Base-by-base conservation (phyloP, 1,284 basidiomycete species). In the Rhodotorula sp. region DNA sequence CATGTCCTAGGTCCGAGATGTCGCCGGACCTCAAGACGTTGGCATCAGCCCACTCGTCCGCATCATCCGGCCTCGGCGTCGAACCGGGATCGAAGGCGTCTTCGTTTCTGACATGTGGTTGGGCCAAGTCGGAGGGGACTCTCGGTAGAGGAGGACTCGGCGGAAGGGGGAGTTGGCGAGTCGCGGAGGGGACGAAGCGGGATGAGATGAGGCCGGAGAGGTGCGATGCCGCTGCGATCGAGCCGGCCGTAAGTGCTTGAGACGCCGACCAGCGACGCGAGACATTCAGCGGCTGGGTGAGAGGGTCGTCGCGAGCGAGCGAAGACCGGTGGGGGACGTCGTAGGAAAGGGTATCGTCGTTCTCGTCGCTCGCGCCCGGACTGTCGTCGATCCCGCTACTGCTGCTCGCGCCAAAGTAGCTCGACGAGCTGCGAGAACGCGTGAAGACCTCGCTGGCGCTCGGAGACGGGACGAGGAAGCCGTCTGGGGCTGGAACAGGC, bases 401-500 rank as follows among this genome's bases (percentile, higher is more conserved):
- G 32, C 9, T 32, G 10, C 13, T 54, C n/a, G 13, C 39, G 22
- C 30, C 53, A 10, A n/a, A 55, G 19, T 29, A 36, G 32, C 61
- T 55, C 36, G 36, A 17, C 15, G 34, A 54, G 46, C 11, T n/a
- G 20, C 46, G n/a, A 29, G 57, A 48, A 30, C 29, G 29, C 30
- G 53, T n/a, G 11, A 13, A 22, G 29, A 44, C 30, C 9, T 46
- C 44, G 44, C 44, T 47, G 2, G n/a, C 46, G 13, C 5, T 47
- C 24, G 34, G 32, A 5, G 30, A 27, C 0, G 53, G 46, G 4
- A 39, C 15, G 34, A 56, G 32, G 46, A 36, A 46, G 24, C 34
- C 29, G 24, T 54, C 49, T 27, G 44, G 27, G n/a, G 51, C 24
- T 39, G 64, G 61, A 2, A 67, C 49, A 13, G 68, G 64, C 46